Base-by-base conservation (phyloP, 768 basidiomycete species). In the Serendipita sp. region DNA sequence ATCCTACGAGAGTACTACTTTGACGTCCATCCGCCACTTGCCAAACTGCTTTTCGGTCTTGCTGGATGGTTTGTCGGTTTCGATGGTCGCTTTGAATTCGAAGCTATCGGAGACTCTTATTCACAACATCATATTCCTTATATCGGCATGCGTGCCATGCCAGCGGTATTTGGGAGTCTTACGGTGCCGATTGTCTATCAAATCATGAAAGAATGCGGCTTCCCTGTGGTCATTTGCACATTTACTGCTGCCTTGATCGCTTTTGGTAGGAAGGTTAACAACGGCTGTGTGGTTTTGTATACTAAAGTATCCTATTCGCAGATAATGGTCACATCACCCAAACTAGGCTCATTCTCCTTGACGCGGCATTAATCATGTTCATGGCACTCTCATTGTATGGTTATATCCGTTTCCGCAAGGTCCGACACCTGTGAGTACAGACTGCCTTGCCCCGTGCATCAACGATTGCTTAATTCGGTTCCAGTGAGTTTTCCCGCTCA, bases 191-290 rank as follows among this genome's bases (percentile, higher is more conserved):
- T 98, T 66, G 85, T 98, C 0, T 99, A 93, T 70, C 87, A 81
- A 27, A 97, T 95, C 73, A 98, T 98, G 96, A 88, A 96, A 74
- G 93, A 98, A 77, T 88, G 88, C 66, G 96, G 96, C 3, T 97
- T 95, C 72, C 92, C 94, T 0, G 89, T 91, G 3, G 76, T 92
- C 43, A 83, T 98, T 65, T 85, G 91, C 4, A 85, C 91, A 0
- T 95, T 99, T 72, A 93, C 92, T 46, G 91, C 95, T 0, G 76
- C 76, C 53, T 75, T 99, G 31, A 75, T 99, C 67, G 76, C 95
- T 0, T 92, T 98, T 68, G 96, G 95, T 93, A 70, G 60, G 88
- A 77, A 10, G n/a, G 18, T 23, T 43, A 2, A 29, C 15, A 29
- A 29, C 11, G 18, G 43, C 11, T 58, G 23, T 11, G 43, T 16